Percentiles rank a stretch among this genome's conserved stretches.
Evolutionary conservation across 176 grass and related monocot genomes (phyloP).

Genomic region (Phoenix dactylifera): DNA sequence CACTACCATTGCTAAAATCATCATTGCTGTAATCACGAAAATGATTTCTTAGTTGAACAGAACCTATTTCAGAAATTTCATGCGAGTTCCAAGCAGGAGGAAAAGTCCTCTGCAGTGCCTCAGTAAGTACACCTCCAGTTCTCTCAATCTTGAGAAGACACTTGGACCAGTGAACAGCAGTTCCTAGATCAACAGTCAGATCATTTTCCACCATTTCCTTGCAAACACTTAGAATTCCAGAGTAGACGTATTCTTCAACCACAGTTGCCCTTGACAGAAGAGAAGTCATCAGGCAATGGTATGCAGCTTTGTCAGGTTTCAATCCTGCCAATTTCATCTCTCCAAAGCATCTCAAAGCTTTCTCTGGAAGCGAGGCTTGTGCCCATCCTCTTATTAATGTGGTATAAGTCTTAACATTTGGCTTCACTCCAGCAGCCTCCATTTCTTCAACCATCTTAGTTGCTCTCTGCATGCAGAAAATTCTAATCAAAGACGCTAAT

Average conservation of each 20-base stretch:
- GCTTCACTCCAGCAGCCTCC: conserved; percentile 56
- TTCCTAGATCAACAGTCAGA: conserved; percentile 69
- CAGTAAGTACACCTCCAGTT: conserved; percentile 76
- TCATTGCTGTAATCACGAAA: too few species aligned
- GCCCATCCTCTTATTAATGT: conserved; percentile 96
- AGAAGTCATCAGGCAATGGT: conserved; percentile 90
- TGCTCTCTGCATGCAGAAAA: conserved; percentile 52
- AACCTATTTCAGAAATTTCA: conserved; percentile 29
- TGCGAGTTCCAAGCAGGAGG: conserved; percentile 88
- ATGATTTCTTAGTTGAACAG: conserved; percentile 16
- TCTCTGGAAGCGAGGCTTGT: conserved; percentile 66
- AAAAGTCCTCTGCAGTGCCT: conserved; percentile 85
- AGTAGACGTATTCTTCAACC: conserved; percentile 53
- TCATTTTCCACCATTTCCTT: conserved; percentile 84
- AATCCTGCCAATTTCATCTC: conserved; percentile 66
- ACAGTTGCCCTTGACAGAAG: conserved; percentile 71
- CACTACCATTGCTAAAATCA: too few species aligned
- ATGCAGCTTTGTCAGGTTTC: conserved; percentile 64
- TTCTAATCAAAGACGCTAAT: conserved; percentile 6
- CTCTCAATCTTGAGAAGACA: conserved; percentile 76
- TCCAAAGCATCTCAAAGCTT: conserved; percentile 69
- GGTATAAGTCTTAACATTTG: conserved; percentile 96
- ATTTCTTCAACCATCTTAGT: conserved; percentile 76
- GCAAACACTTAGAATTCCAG: conserved; percentile 72
- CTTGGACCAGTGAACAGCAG: conserved; percentile 91